phyloP scores from a whole-genome alignment of 225 moss, liverwort and hornwort genomes.

The Sphagnum contortum region DNA sequence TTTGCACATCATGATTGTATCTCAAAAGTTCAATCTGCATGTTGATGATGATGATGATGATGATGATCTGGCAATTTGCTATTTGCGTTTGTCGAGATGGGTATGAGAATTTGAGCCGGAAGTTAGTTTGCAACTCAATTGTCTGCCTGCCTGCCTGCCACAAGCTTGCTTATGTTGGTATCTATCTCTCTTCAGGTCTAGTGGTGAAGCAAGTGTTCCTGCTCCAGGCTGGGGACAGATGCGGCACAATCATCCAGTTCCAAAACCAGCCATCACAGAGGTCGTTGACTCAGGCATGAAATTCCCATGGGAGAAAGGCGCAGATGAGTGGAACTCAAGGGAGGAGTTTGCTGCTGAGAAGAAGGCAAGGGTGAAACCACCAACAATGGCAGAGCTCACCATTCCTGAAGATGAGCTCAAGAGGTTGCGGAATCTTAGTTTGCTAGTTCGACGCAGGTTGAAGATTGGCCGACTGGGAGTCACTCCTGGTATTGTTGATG shows the following conservation, averaged over 20 bases:
- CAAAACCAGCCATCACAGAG: conserved; percentile 36
- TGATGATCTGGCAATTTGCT: background rate
- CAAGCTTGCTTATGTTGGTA: conserved; percentile 8
- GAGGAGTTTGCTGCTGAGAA: conserved; percentile 26
- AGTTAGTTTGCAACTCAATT: background rate
- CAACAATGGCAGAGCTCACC: conserved; percentile 88
- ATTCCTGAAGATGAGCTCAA: conserved; percentile 83
- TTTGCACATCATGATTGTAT: conserved; percentile 11
- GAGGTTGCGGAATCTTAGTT: conserved; percentile 70
- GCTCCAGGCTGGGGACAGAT: conserved; percentile 42
- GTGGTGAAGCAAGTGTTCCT: conserved; percentile 45
- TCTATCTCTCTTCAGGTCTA: background rate
- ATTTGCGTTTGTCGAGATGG: conserved; percentile 23
- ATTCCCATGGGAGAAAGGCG: conserved; percentile 72
- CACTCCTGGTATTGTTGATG: conserved; percentile 75
- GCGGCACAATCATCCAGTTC: conserved; percentile 61
- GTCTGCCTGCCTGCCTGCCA: background rate
- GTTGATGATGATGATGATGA: too few relatives aligned
- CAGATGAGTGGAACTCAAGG: conserved; percentile 18
- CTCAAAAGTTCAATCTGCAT: background rate
- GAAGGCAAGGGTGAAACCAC: conserved; percentile 61
- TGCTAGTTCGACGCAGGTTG: conserved; percentile 58
- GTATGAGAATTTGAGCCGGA: too few relatives aligned
- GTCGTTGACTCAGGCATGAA: conserved; percentile 21
- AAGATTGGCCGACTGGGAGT: conserved; percentile 83